Evolutionary conservation across 345 rosid species (phyloP), one percentile per base, ranked within the genome.

Genomic region (Abelmoschus esculentus): DNA sequence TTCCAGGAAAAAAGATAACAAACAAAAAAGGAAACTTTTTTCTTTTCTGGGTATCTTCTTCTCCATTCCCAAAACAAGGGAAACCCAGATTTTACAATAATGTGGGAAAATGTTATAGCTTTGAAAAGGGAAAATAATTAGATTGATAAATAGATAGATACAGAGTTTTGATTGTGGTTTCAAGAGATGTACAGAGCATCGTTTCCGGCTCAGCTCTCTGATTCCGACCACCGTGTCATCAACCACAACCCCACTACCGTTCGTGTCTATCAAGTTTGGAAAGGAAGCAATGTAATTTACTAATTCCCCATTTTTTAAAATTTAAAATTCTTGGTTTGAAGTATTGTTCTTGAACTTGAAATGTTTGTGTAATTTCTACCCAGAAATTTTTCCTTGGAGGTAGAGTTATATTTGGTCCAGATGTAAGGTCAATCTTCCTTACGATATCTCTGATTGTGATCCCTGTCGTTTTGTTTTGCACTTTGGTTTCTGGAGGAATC

Each of bases 331-430:
- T 17, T 50, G 3, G 15, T 65, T 9, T 11, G 38, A 9, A 40
- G 42, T 1, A 2, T 44, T 67, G 40, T 46, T 62, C 58, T 74
- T 61, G 71, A 6, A 17, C 12, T 67, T 46, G 1, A 32, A 17
- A 67, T 11, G 26, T 19, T 55, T 49, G 38, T n/a, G 40, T 61
- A 3, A 36, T 10, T 9, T 19, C 8, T 63, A 8, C 26, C 32
- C 18, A 91, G 97, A 82, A 81, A 81, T 88, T 93, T 76, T 89
- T 80, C 78, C 65, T 81, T 52, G 88, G 90, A 66, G 98, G 98
- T 64, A 89, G 91, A 79, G 69, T 93, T 69, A 63, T 89, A 28
- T 93, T 91, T 50, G 96, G 98, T 26, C 96, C 96, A 14, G 97
- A 93, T 80, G 86, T 74, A 56, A 86, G 93, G 80, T 89, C 98